Evolutionary conservation across 2,329 filamentous ascomycete species (phyloP), one percentile per base, ranked within the genome.

Genomic region (Ophiocordyceps sinensis): DNA sequence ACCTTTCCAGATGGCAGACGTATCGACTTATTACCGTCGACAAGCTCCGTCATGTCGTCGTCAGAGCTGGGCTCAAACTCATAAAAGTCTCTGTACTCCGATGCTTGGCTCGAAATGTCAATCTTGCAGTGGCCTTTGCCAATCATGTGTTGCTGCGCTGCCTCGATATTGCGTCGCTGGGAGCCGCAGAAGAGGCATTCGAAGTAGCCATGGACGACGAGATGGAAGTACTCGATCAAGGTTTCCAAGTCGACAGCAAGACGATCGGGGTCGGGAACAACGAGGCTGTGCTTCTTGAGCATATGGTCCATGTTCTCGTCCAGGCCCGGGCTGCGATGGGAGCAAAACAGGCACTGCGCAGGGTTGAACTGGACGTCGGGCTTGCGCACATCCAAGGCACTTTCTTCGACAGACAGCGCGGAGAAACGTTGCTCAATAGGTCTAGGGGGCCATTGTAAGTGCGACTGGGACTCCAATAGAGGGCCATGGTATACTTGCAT

Each of bases 161-260:
- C 71, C 39, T 67, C 56, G 0, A 57, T 54, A 0, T 63, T 68
- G 0, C 52, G 51, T 28, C 66, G 59, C 31, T 62, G 52, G 13
- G 58, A 66, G 1, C 66, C 66, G 45, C 71, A 75, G 17, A 59
- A 62, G 31, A 75, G 56, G 43, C 72, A 76, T 50, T 73, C 68
- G 15, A 57, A 56, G 41, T 70, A 72, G 0, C 52, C 60, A 17
- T 57, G 64, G 13, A 75, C 65, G 17, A 75, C 52, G 9, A 71
- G 58, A 40, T 67, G 60, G 0, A 74, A 53, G 41, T 73, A 73
- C 34, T 55, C 47, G 30, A 74, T 53, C 2, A 75, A 51, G 0
- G 65, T 64, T 30, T 66, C 64, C 3, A 66, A 44, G 41, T 74
- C 68, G 10, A 71, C 64, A 1, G 57, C 44, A 0, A 75, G 54